These are phyloP conservation scores for Phialemoniopsis sp. DNA, from an alignment of 2,329 filamentous ascomycete species.

Conservation along the genomic window DNA sequence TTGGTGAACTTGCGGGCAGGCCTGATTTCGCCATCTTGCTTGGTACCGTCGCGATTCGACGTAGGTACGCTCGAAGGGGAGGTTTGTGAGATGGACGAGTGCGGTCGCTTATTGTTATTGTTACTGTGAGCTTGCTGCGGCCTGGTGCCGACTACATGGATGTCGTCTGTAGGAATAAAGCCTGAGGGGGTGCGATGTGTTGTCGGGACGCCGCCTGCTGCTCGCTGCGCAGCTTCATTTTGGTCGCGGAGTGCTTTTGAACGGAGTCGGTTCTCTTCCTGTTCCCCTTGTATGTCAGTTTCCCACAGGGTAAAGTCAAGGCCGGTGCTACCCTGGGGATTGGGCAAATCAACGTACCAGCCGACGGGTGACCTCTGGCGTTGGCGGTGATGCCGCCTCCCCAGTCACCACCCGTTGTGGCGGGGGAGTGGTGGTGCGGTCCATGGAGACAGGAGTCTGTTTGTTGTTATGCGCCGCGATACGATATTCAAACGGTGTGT, in stretches of 20 bases:
- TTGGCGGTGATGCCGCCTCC: slow-evolving; percentile 39
- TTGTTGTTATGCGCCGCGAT: too few species aligned
- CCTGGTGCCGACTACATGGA: slow-evolving; percentile 42
- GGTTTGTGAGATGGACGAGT: slow-evolving; percentile 46
- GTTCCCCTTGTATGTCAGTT: background rate
- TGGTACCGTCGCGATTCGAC: slow-evolving; percentile 67
- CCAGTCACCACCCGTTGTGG: slow-evolving; percentile 16
- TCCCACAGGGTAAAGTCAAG: too few species aligned
- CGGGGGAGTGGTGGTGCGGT: slow-evolving; percentile 42
- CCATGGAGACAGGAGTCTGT: slow-evolving; percentile 38
- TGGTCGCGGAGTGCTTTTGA: slow-evolving; percentile 83
- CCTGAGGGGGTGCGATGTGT: slow-evolving; percentile 55
- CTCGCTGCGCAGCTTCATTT: slow-evolving; percentile 58
- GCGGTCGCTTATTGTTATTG: slow-evolving; percentile 65
- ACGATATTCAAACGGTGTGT: too few species aligned
- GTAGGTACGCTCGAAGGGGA: slow-evolving; percentile 46
- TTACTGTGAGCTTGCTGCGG: slow-evolving; percentile 14
- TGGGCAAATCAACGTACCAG: slow-evolving; percentile 37
- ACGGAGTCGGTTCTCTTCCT: slow-evolving; percentile 85
- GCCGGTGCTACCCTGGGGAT: too few species aligned
- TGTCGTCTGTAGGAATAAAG: slow-evolving; percentile 66
- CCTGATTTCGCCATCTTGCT: slow-evolving; percentile 46
- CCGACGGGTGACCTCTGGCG: slow-evolving; percentile 49
- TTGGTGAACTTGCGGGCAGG: slow-evolving; percentile 86
- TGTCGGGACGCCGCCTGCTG: slow-evolving; percentile 33